These are phyloP conservation scores for Helianthus tuberosus DNA, from an alignment of 129 eudicot species.

Conservation along the genomic window DNA sequence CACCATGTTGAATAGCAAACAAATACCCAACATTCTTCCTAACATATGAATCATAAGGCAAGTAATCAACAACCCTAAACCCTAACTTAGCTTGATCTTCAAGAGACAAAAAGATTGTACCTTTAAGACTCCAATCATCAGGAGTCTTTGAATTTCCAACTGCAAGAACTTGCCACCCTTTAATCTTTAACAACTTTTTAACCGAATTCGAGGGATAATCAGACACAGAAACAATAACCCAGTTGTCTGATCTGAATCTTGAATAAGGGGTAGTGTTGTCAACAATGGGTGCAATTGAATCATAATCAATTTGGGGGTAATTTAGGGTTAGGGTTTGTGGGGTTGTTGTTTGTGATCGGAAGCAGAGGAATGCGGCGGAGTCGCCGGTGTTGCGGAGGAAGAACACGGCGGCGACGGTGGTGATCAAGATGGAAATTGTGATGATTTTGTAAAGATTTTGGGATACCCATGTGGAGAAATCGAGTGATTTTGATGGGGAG, in stretches of 20 bases:
- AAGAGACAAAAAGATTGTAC: constrained; percentile 72
- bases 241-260: constrained; percentile 65
- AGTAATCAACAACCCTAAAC: constrained; percentile 76
- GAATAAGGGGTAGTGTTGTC: constrained; percentile 66
- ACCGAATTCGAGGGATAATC: constrained; percentile 73
- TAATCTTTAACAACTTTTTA: constrained; percentile 48
- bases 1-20: constrained; percentile 97
- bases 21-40: constrained; percentile 85
- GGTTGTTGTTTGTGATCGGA: constrained; percentile 50
- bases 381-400: constrained; percentile 66
- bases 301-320: constrained; percentile 62
- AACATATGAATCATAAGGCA: constrained; percentile 91
- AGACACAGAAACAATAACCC: constrained; percentile 88
- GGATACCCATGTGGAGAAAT: constrained; percentile 79
- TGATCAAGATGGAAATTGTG: constrained; percentile 47
- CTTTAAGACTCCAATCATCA: constrained; percentile 79
- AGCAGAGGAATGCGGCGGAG: constrained; percentile 66
- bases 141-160: constrained; percentile 87
- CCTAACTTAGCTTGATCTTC: constrained; percentile 82
- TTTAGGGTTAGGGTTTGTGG: constrained; percentile 45
- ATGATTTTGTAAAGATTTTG: constrained; percentile 73
- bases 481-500: constrained; percentile 58
- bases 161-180: constrained; percentile 93
- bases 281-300: constrained; percentile 43
- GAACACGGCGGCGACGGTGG: constrained; percentile 71